These are phyloP conservation scores for Allomyces javanicus DNA, from an alignment of 192 early-diverging fungal species.

Conservation along the genomic window DNA sequence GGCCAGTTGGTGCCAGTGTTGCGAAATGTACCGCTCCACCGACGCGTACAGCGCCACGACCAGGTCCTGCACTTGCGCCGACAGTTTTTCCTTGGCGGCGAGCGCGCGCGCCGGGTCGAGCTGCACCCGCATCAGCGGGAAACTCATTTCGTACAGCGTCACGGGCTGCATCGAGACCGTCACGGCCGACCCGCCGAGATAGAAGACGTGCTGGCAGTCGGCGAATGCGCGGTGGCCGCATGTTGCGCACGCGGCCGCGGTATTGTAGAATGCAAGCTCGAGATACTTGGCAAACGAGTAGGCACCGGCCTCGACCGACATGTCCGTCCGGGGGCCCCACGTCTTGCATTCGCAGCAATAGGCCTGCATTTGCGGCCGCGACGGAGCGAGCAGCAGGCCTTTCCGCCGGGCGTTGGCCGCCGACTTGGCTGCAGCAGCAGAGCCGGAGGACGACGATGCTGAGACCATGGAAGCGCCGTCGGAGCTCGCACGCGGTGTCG, in stretches of 20 bases:
- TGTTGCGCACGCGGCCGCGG: slow-evolving; percentile 1
- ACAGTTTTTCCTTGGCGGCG: slow-evolving; percentile 16
- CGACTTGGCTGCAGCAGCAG: not conserved
- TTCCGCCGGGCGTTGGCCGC: not conserved
- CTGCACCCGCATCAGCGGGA: slow-evolving; percentile 45
- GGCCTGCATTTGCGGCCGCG: not conserved
- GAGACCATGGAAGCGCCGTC: not conserved
- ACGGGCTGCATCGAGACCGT: slow-evolving; percentile 59
- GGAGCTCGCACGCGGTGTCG: not conserved
- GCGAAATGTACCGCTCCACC: slow-evolving; percentile 4
- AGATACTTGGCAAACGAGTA: slow-evolving; percentile 97
- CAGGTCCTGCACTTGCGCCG: slow-evolving; percentile 13
- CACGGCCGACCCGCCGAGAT: slow-evolving; percentile 50
- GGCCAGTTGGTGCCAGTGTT: not conserved
- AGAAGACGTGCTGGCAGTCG: slow-evolving; percentile 26
- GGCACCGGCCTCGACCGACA: slow-evolving; percentile 75
- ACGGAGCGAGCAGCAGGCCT: not conserved
- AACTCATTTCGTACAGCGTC: slow-evolving; percentile 44
- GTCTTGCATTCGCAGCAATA: slow-evolving; percentile 64
- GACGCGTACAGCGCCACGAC: slow-evolving; percentile 27
- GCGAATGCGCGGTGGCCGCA: not conserved
- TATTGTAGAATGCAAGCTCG: slow-evolving; percentile 75
- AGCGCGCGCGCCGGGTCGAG: slow-evolving; percentile 14
- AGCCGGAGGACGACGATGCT: no score
- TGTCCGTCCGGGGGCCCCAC: slow-evolving; percentile 51